Conservation (phyloP, 2,329 filamentous ascomycete genomes). For the Nemania bipapillata region DNA sequence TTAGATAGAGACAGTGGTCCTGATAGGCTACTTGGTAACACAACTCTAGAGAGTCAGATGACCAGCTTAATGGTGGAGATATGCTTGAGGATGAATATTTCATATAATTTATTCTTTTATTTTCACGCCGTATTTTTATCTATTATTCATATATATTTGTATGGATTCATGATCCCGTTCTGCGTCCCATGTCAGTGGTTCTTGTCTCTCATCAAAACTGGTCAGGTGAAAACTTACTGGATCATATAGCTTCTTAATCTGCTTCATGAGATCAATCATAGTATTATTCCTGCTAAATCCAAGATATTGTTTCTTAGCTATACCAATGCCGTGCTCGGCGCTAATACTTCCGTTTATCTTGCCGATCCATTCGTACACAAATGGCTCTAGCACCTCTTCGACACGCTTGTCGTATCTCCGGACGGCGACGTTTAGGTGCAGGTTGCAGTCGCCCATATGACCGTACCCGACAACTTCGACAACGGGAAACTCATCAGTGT, state of each 20-base stretch:
- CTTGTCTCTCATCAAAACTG: background rate
- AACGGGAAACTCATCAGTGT: slow-evolving; percentile 79
- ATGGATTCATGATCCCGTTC: slow-evolving; percentile 99
- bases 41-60: background rate
- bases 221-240: slow-evolving; percentile 71
- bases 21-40: background rate
- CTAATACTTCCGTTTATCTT: slow-evolving; percentile 91
- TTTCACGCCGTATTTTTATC: slow-evolving; percentile 1
- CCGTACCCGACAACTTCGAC: slow-evolving; percentile 94
- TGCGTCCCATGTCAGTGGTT: slow-evolving; percentile 54
- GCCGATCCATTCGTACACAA: slow-evolving; percentile 96
- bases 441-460: slow-evolving; percentile 96
- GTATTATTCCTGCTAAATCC: slow-evolving; percentile 90
- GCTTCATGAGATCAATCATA: slow-evolving; percentile 91
- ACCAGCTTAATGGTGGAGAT: background rate
- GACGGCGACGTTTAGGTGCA: slow-evolving; percentile 90
- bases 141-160: slow-evolving; percentile 81
- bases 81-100: background rate
- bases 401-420: slow-evolving; percentile 86
- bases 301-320: slow-evolving; percentile 96
- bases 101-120: background rate
- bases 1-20: background rate
- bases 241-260: slow-evolving; percentile 93
- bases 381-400: slow-evolving; percentile 89
- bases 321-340: slow-evolving; percentile 91